These are phyloP conservation scores for Monilinia fructigena DNA, from an alignment of 2,329 filamentous ascomycete species.

Conservation along the genomic window DNA sequence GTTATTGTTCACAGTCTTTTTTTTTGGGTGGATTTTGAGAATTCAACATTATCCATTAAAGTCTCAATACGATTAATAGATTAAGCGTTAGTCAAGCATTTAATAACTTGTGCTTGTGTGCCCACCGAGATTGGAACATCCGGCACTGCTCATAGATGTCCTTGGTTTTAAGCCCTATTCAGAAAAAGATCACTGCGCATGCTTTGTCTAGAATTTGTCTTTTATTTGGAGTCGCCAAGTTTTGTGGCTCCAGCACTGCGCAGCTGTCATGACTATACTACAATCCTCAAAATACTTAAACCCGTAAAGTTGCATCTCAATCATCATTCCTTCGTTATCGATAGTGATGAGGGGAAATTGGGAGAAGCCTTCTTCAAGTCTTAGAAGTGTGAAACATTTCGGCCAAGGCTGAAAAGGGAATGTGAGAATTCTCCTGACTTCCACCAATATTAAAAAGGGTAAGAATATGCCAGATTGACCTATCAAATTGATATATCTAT, in stretches of 20 bases:
- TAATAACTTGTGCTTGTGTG: too few relatives aligned
- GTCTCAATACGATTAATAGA: too few relatives aligned
- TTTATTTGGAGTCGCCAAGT: background rate
- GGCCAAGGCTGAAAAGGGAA: constrained; percentile 1
- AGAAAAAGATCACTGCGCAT: too few relatives aligned
- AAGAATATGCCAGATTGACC: background rate
- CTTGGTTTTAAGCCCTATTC: background rate
- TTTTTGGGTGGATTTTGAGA: too few relatives aligned
- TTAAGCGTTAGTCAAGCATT: too few relatives aligned
- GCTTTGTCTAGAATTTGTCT: too few relatives aligned
- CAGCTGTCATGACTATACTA: background rate
- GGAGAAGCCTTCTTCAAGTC: background rate
- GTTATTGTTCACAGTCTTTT: too few relatives aligned
- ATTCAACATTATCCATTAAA: too few relatives aligned
- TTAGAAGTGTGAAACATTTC: background rate
- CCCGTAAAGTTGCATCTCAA: background rate
- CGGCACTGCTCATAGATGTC: too few relatives aligned
- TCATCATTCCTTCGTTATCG: background rate
- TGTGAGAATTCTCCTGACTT: constrained; percentile 16
- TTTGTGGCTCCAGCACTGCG: background rate
- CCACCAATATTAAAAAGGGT: background rate
- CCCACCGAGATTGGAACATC: too few relatives aligned
- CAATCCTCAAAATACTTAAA: background rate
- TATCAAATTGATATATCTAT: background rate
- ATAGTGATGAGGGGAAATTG: too few relatives aligned